Base-by-base conservation (phyloP, 129 eudicot species). In the Arctium minus region DNA sequence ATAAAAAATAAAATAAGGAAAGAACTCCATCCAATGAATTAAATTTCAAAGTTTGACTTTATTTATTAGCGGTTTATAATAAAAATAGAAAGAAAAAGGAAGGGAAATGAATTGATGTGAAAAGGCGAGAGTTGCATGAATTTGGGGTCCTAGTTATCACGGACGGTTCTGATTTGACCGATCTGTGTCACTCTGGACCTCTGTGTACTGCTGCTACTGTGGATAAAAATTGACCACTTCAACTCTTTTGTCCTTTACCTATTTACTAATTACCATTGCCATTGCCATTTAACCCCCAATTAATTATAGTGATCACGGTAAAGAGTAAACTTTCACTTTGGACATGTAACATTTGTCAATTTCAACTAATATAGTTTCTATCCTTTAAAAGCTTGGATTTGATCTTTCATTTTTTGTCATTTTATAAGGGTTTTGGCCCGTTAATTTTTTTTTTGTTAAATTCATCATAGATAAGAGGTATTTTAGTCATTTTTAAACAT, bases 201-300 rank as follows among this genome's bases (percentile, higher is more conserved):
- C 33, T 22, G 27, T 29, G 35, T 18, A 30, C 75, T 65, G 3
- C 38, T 65, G 75, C 38, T 60, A 53, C 6, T 50, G 4, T 50
- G 56, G 15, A 46, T 46, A 2, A 3, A 48, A 10, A 15, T 74
- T 74, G 83, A 46, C 82, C 75, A 62, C 36, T 8, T 72, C 37
- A 72, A 73, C 85, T 62, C 50, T 38, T 82, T 82, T 82, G 70
- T 82, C 80, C 75, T 81, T 75, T 75, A 40, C 80, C 53, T 60
- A n/a, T 60, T 60, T 60, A 60, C 6, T 60, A 60, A 1, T 17
- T 56, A 56, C 65, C 65, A 56, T 56, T 56, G 6, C 0, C 8
- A 56, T 17, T 56, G 6, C 0, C 8, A 56, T 17, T 56, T 56
- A 22, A 56, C 67, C 67, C 17, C 8, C 67, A 17, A 6, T 42